A percentile compares a stretch with the other conserved stretches of the same genome.
Conservation (phyloP, 176 grass and related monocot species). For the Eragrostis nindensis region DNA sequence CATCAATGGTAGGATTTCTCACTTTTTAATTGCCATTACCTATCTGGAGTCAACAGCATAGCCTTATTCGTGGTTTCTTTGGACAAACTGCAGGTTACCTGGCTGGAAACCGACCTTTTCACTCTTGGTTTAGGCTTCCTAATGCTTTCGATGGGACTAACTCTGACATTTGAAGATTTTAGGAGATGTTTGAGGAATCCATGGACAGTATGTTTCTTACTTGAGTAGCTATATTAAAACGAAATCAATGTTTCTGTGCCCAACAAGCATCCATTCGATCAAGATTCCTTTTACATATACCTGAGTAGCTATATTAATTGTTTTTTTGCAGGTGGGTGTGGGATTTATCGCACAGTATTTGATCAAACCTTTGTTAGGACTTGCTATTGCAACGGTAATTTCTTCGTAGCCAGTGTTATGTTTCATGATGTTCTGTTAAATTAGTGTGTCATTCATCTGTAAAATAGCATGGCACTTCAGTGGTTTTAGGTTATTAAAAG, state of each 20-base stretch:
- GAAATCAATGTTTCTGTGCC: conserved; percentile 30
- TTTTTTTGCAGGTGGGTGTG: conserved; percentile 79
- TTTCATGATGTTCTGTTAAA: neutral
- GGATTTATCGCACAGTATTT: conserved; percentile 91
- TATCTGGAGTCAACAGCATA: conserved; percentile 16
- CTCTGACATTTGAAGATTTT: conserved; percentile 97
- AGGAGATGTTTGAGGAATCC: conserved; percentile 95
- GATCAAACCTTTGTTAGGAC: conserved; percentile 89
- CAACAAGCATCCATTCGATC: conserved; percentile 15
- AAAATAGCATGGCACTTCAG: conserved; percentile 4
- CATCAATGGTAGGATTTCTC: conserved; percentile 67
- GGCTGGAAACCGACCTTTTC: conserved; percentile 97
- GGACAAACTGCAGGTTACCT: conserved; percentile 69
- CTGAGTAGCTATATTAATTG: conserved; percentile 34
- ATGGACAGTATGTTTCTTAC: conserved; percentile 82
- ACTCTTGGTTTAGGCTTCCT: conserved; percentile 87
- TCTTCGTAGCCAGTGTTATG: conserved; percentile 18
- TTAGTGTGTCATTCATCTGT: neutral
- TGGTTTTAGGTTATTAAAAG: conserved; percentile 16
- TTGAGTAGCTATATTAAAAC: conserved; percentile 21
- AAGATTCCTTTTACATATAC: conserved; percentile 24
- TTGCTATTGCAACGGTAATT: conserved; percentile 74
- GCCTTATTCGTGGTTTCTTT: conserved; percentile 35
- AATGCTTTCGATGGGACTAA: conserved; percentile 97
- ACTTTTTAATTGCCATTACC: conserved; percentile 14